Conservation (phyloP, 2,329 filamentous ascomycete species). For the Kalmusia sp. region DNA sequence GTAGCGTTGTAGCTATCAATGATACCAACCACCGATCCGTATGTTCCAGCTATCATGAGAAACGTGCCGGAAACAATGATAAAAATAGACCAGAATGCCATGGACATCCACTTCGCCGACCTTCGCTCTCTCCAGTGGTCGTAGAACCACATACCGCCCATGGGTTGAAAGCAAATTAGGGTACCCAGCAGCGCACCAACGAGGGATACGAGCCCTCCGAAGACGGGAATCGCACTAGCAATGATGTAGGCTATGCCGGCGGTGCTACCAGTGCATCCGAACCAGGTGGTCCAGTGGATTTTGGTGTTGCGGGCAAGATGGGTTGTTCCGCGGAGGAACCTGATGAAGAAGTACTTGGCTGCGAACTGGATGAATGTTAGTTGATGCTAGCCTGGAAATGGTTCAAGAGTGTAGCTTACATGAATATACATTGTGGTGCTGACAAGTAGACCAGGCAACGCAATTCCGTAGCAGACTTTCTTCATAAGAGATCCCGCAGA, state of each 20-base stretch:
- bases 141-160: slow-evolving; percentile 39
- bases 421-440: slow-evolving; percentile 31
- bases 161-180: slow-evolving; percentile 34
- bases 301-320: slow-evolving; percentile 54
- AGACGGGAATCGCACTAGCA: slow-evolving; percentile 35
- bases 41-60: slow-evolving; percentile 32
- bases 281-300: slow-evolving; percentile 35
- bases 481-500: slow-evolving; percentile 64
- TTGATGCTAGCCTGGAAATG: neutral
- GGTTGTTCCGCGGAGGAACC: slow-evolving; percentile 73
- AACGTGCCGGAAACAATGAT: slow-evolving; percentile 31
- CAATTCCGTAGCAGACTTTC: slow-evolving; percentile 72
- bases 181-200: slow-evolving; percentile 35
- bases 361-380: slow-evolving; percentile 22
- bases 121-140: slow-evolving; percentile 28
- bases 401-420: slow-evolving; percentile 18
- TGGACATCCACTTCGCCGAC: slow-evolving; percentile 22
- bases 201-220: slow-evolving; percentile 34
- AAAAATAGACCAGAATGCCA: slow-evolving; percentile 32
- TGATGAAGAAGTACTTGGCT: slow-evolving; percentile 61
- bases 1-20: slow-evolving; percentile 32
- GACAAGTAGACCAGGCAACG: slow-evolving; percentile 57
- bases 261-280: slow-evolving; percentile 26
- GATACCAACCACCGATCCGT: slow-evolving; percentile 34
- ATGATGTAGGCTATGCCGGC: slow-evolving; percentile 30